Conservation (phyloP, 2,329 filamentous ascomycete genomes). For the Cladophialophora exuberans region DNA sequence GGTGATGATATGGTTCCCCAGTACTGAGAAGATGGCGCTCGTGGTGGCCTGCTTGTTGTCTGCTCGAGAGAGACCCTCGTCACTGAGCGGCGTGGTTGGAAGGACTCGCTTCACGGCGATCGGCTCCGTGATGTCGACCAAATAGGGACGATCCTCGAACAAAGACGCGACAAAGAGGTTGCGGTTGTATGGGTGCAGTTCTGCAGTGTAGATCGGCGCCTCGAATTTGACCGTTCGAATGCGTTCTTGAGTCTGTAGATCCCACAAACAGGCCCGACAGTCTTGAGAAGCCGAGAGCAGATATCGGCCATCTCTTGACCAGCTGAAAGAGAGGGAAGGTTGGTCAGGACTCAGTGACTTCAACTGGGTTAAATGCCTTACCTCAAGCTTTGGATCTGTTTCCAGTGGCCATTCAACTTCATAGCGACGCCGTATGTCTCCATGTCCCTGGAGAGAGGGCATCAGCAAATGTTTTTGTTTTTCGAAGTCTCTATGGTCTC, state of each 20-base stretch:
- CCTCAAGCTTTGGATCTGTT: conserved; percentile 88
- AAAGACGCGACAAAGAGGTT: conserved; percentile 86
- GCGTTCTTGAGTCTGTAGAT: conserved; percentile 72
- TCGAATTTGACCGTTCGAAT: conserved; percentile 87
- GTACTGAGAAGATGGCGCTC: conserved; percentile 82
- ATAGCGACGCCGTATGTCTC: conserved; percentile 96
- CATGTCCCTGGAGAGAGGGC: conserved; percentile 65
- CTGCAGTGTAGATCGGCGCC: conserved; percentile 92
- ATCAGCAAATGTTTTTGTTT: not conserved
- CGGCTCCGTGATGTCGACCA: conserved; percentile 76
- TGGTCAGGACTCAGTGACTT: not conserved
- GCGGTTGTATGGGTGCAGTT: conserved; percentile 88
- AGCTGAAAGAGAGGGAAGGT: conserved; percentile 60
- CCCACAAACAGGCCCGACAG: conserved; percentile 96
- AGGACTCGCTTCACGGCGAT: conserved; percentile 75
- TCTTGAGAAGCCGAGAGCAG: conserved; percentile 91
- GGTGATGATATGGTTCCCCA: conserved; percentile 84
- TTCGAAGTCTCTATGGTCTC: too few species aligned
- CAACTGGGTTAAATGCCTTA: conserved; percentile 31
- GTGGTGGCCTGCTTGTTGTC: conserved; percentile 96
- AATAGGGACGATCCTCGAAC: conserved; percentile 87
- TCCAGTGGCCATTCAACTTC: conserved; percentile 89
- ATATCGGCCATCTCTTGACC: conserved; percentile 90
- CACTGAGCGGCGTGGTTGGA: conserved; percentile 77
- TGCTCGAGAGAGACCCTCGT: conserved; percentile 61